Conservation (phyloP, 139 green algal species). For the Pycnococcus provasolii region DNA sequence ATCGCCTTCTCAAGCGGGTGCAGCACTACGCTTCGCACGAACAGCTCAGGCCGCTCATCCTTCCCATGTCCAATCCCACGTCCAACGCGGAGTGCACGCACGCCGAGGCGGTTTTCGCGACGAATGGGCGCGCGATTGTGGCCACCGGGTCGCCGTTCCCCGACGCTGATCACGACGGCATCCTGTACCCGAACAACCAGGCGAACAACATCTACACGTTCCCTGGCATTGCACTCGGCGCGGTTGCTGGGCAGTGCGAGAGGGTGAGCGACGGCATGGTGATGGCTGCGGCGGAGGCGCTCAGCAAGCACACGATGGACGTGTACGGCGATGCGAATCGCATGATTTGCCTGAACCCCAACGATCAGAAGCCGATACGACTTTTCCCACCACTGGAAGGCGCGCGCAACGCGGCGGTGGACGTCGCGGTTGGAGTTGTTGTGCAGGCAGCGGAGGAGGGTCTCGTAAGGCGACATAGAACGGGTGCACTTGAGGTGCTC, state of each 20-base stretch:
- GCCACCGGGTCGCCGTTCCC: slow-evolving; percentile 54
- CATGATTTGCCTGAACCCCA: too few relatives aligned
- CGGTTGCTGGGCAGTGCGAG: slow-evolving; percentile 30
- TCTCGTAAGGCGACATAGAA: too few relatives aligned
- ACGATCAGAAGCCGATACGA: too few relatives aligned
- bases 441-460: too few relatives aligned
- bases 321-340: too few relatives aligned
- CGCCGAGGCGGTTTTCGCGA: slow-evolving; percentile 34
- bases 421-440: too few relatives aligned
- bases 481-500: too few relatives aligned
- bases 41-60: slow-evolving; percentile 36
- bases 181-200: slow-evolving; percentile 31
- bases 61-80: slow-evolving; percentile 36
- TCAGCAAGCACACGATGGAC: too few relatives aligned
- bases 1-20: neutral
- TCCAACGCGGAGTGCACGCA: slow-evolving; percentile 32
- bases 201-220: slow-evolving; percentile 78
- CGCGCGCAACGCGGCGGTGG: too few relatives aligned
- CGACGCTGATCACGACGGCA: slow-evolving; percentile 37
- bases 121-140: slow-evolving; percentile 51
- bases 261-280: slow-evolving; percentile 48
- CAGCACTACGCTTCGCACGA: slow-evolving; percentile 9
- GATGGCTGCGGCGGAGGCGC: slow-evolving; percentile 48
- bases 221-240: slow-evolving; percentile 43
- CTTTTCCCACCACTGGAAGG: too few relatives aligned